Conservation (phyloP, 768 basidiomycete species). For the Lactifluus pinguis region DNA sequence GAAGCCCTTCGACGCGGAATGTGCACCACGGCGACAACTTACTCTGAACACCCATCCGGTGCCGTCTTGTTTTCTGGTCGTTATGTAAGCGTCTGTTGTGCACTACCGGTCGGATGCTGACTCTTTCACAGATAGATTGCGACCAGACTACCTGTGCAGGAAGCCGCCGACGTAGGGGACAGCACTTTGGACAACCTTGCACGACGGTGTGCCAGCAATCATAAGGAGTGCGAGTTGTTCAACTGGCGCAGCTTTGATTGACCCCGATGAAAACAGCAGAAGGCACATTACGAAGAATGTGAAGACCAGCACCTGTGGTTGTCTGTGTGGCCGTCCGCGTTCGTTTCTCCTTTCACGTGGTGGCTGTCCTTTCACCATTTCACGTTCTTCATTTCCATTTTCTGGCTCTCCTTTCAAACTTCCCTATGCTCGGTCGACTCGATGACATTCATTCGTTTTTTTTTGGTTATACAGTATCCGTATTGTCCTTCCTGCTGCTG, state of each 20-base stretch:
- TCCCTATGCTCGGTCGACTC: too few relatives aligned
- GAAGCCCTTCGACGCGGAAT: background rate
- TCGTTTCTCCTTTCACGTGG: too few relatives aligned
- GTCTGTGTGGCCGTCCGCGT: too few relatives aligned
- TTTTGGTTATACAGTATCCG: too few relatives aligned
- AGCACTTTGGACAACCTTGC: slow-evolving; percentile 7
- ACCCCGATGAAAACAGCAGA: background rate
- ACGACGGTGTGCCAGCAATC: slow-evolving; percentile 8
- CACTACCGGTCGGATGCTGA: background rate
- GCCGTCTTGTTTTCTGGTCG: slow-evolving; percentile 9
- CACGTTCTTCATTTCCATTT: too few relatives aligned
- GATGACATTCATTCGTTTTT: too few relatives aligned
- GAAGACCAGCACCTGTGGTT: background rate
- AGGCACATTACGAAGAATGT: slow-evolving; percentile 1
- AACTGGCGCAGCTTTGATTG: background rate
- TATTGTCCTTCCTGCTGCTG: too few relatives aligned
- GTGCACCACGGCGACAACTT: slow-evolving; percentile 11
- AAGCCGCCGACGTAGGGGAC: background rate
- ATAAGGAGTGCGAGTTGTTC: background rate
- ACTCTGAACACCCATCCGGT: slow-evolving; percentile 8
- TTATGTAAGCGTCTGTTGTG: background rate
- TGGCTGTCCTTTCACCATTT: too few relatives aligned
- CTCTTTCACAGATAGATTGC: slow-evolving; percentile 4
- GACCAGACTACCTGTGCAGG: slow-evolving; percentile 7
- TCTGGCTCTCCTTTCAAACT: too few relatives aligned